These are phyloP conservation scores for Calcarisporium arbuscula DNA, from an alignment of 2,329 filamentous ascomycete genomes.

Conservation along the genomic window DNA sequence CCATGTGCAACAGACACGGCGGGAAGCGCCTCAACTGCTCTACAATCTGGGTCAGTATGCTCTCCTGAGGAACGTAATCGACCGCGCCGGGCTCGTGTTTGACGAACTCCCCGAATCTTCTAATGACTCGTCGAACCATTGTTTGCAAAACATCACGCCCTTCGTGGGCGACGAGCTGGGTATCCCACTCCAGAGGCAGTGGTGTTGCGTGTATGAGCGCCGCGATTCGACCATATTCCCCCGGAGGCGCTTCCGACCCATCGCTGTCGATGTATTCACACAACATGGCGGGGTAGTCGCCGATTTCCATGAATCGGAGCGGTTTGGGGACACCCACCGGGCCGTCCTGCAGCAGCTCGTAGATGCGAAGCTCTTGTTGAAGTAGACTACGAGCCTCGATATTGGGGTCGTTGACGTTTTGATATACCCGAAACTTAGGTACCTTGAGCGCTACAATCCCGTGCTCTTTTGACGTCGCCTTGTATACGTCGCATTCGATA, in stretches of 20 bases:
- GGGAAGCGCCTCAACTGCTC: slow-evolving; percentile 2
- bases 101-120: slow-evolving; percentile 8
- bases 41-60: slow-evolving; percentile 4
- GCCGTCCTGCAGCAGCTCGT: slow-evolving; percentile 6
- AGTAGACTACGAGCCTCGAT: slow-evolving; percentile 9
- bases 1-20: slow-evolving; percentile 12
- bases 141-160: slow-evolving; percentile 2
- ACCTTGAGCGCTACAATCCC: slow-evolving; percentile 9
- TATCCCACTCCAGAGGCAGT: slow-evolving; percentile 6
- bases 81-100: slow-evolving; percentile 4
- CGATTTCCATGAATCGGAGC: slow-evolving; percentile 6
- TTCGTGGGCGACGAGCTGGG: slow-evolving; percentile 11
- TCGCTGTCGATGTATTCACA: slow-evolving; percentile 10
- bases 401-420: slow-evolving; percentile 12
- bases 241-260: slow-evolving; percentile 1
- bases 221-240: slow-evolving; percentile 8
- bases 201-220: slow-evolving; percentile 9
- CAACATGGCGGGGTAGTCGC: slow-evolving; percentile 12
- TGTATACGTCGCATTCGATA: slow-evolving; percentile 11
- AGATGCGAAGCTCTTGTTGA: slow-evolving; percentile 9
- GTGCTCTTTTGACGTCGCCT: slow-evolving; percentile 4
- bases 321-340: slow-evolving; percentile 7
- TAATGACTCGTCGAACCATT: slow-evolving; percentile 9
- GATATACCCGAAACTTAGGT: slow-evolving; percentile 8
- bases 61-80: slow-evolving; percentile 3